These are phyloP conservation scores for Dactylellina parvicollis DNA, from an alignment of 2,329 filamentous ascomycete genomes.

Conservation along the genomic window DNA sequence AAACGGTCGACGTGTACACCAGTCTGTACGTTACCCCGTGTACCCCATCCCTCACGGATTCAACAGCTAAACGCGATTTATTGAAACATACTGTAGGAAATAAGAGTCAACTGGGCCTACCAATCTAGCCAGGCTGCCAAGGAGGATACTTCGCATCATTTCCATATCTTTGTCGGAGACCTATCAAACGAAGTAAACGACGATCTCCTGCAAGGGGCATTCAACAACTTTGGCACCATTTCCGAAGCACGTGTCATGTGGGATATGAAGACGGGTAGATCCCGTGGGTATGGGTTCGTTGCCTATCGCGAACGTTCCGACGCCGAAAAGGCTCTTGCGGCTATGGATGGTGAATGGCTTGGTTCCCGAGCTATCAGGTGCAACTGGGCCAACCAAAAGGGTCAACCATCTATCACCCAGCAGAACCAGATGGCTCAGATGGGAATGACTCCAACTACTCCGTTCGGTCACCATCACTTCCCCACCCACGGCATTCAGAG, in stretches of 20 bases:
- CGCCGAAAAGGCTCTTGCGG: constrained; percentile 93
- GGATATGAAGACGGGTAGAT: constrained; percentile 99
- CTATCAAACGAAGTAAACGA: constrained; percentile 99
- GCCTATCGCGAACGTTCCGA: constrained; percentile 93
- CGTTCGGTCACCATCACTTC: constrained; percentile 97
- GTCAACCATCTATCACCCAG: constrained; percentile 97
- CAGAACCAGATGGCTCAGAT: constrained; percentile 96
- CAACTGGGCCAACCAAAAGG: constrained; percentile 99
- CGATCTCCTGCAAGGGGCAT: constrained; percentile 90
- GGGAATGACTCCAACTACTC: constrained; percentile 97
- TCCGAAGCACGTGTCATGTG: constrained; percentile 99
- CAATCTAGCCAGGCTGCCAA: constrained; percentile 94
- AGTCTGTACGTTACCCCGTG: constrained; percentile 74
- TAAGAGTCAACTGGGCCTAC: constrained; percentile 99
- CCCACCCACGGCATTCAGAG: constrained; percentile 95
- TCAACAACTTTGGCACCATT: constrained; percentile 92
- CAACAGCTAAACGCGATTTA: constrained; percentile 34
- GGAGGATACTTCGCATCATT: constrained; percentile 97
- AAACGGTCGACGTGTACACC: constrained; percentile 93
- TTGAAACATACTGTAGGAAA: constrained; percentile 74
- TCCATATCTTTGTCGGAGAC: constrained; percentile 98
- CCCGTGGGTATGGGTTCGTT: constrained; percentile 96
- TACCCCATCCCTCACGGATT: constrained; percentile 5
- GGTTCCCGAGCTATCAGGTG: constrained; percentile 97
- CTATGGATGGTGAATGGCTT: constrained; percentile 99